Conservation (phyloP, 2,329 filamentous ascomycete genomes). For the Microthyrium microscopicum region DNA sequence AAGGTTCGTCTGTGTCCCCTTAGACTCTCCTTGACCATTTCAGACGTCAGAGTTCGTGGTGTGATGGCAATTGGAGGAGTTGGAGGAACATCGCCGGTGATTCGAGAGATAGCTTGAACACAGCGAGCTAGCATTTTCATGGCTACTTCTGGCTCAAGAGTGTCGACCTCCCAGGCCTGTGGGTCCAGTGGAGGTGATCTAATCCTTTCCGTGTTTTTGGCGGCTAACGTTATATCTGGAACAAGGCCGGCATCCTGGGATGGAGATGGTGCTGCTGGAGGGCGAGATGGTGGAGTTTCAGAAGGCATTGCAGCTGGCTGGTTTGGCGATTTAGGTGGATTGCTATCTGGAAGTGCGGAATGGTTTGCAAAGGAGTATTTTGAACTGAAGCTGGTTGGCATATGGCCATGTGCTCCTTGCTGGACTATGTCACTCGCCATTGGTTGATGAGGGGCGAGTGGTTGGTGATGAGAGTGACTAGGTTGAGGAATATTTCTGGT, state of each 20-base stretch:
- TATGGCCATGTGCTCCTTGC: too few relatives aligned
- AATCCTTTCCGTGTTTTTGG: too few relatives aligned
- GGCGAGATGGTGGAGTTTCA: background rate
- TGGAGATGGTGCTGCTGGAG: slow-evolving; percentile 8
- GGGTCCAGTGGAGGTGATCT: slow-evolving; percentile 4
- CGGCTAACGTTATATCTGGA: too few relatives aligned
- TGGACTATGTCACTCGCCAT: too few relatives aligned
- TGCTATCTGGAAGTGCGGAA: too few relatives aligned
- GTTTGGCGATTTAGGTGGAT: too few relatives aligned
- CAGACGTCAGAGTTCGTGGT: slow-evolving; percentile 2
- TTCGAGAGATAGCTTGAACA: slow-evolving; percentile 43
- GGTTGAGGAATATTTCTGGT: too few relatives aligned
- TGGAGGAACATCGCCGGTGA: slow-evolving; percentile 63
- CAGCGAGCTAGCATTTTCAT: slow-evolving; percentile 59
- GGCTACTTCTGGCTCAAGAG: slow-evolving; percentile 54
- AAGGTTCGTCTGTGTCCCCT: slow-evolving; percentile 18
- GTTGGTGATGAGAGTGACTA: too few relatives aligned
- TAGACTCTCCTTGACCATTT: slow-evolving; percentile 4
- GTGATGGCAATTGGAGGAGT: slow-evolving; percentile 44
- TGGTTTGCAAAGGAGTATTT: too few relatives aligned
- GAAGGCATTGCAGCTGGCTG: too few relatives aligned
- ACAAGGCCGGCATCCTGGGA: slow-evolving; percentile 9
- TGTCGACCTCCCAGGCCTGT: slow-evolving; percentile 47
- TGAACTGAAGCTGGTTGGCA: too few relatives aligned
- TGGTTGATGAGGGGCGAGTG: too few relatives aligned